Conservation (phyloP, 306 rosid species). For the Astragalus membranaceus region DNA sequence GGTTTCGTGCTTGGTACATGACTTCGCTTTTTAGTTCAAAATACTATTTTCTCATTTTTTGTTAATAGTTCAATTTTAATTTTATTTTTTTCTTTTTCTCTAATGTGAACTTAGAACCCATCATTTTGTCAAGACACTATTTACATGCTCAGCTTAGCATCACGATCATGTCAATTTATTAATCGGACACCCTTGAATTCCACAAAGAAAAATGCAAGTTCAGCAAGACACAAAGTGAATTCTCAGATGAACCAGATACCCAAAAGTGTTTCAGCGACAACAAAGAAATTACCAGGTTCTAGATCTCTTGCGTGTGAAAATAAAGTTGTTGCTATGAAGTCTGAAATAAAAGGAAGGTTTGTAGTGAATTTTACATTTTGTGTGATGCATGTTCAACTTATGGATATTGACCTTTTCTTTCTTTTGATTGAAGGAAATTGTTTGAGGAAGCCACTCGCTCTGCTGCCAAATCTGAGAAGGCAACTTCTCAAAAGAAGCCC, state of each 20-base stretch:
- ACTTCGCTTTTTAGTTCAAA: neutral
- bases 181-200: slow-evolving; percentile 18
- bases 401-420: neutral
- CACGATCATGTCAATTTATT: slow-evolving; percentile 53
- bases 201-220: slow-evolving; percentile 35
- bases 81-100: slow-evolving; percentile 6
- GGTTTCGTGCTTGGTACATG: slow-evolving; percentile 71
- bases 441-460: slow-evolving; percentile 42
- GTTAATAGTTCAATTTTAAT: neutral
- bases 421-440: slow-evolving; percentile 53
- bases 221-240: slow-evolving; percentile 18
- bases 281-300: slow-evolving; percentile 34
- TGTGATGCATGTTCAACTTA: neutral
- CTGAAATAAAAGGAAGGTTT: slow-evolving; percentile 58
- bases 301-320: slow-evolving; percentile 33
- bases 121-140: slow-evolving; percentile 75
- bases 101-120: slow-evolving; percentile 43
- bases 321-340: slow-evolving; percentile 24
- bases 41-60: neutral
- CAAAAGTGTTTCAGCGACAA: slow-evolving; percentile 27
- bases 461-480: slow-evolving; percentile 18
- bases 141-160: slow-evolving; percentile 63
- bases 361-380: neutral
- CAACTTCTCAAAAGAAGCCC: slow-evolving; percentile 29
- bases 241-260: slow-evolving; percentile 33